These are phyloP conservation scores for Nepenthes gracilis DNA, from an alignment of 148 eudicot genomes.

Conservation along the genomic window DNA sequence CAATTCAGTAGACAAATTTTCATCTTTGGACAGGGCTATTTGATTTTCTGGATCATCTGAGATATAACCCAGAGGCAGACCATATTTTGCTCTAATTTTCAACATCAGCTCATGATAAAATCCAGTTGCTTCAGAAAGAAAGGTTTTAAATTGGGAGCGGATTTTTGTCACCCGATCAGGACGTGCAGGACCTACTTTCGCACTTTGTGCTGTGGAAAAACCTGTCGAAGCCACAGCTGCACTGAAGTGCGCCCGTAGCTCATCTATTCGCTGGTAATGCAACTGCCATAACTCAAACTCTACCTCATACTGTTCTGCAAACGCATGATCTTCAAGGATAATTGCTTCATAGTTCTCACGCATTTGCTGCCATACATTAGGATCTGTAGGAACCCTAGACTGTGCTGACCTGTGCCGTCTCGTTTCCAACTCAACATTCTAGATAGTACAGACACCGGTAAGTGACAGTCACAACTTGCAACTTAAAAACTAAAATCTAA, in stretches of 20 bases:
- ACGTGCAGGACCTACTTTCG: slow-evolving; percentile 44
- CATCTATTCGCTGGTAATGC: slow-evolving; percentile 85
- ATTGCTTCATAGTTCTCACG: slow-evolving; percentile 93
- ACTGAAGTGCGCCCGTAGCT: slow-evolving; percentile 58
- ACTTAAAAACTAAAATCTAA: no score
- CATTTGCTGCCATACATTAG: slow-evolving; percentile 73
- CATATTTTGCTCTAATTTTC: slow-evolving; percentile 77
- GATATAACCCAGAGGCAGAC: slow-evolving; percentile 48
- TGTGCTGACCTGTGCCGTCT: slow-evolving; percentile 54
- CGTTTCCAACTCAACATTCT: slow-evolving; percentile 85
- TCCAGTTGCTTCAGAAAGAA: slow-evolving; percentile 91
- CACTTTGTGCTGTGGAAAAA: slow-evolving; percentile 44
- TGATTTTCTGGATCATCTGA: slow-evolving; percentile 55
- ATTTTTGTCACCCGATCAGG: slow-evolving; percentile 54
- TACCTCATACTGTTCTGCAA: slow-evolving; percentile 71
- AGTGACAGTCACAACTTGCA: no score
- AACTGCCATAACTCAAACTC: slow-evolving; percentile 92
- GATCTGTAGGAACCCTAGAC: slow-evolving; percentile 59
- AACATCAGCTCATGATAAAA: slow-evolving; percentile 92
- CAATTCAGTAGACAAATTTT: slow-evolving; percentile 37
- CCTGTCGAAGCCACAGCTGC: slow-evolving; percentile 45
- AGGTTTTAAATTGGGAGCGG: slow-evolving; percentile 87
- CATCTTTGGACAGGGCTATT: slow-evolving; percentile 32
- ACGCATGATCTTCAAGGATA: slow-evolving; percentile 78
- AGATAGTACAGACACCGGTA: neutral